Evolutionary conservation across 2,329 filamentous ascomycete genomes (phyloP), one percentile per base, ranked within the genome.

Genomic region (Emmonsia crescens): DNA sequence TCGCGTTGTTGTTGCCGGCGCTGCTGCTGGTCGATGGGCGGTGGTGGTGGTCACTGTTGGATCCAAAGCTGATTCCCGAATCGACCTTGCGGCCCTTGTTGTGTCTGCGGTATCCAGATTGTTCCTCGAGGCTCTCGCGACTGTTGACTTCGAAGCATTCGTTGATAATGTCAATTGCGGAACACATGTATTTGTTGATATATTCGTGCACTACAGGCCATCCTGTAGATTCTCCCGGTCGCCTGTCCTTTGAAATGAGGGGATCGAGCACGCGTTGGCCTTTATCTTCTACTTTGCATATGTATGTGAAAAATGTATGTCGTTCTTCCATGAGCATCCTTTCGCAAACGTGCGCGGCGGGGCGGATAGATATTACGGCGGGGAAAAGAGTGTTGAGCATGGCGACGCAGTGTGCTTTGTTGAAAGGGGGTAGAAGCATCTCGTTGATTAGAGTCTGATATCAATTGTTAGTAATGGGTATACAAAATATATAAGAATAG

Each of bases 381-480:
- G 85, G 85, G 65, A 86, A 84, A 36, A 88, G 76, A 10, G 85
- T 87, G 73, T 88, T 88, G 58, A 88, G 80, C 80, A 88, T 85
- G 60, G 83, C 85, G 65, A 86, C 78, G 69, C 85, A 86, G 70
- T 86, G 87, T 67, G 81, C 78, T 71, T 85, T 86, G 75, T 84
- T 83, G 73, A 85, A 85, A 0, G 84, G 83, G 38, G 79, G 75
- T 36, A 85, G 75, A 31, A 83, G 81, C 67, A 88, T 79, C 67
- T 87, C 85, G 67, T 87, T 86, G 72, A 87, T 81, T 69, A 88
- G 74, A 62, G 84, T 82, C 82, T 84, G 62, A 29, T 33, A 49
- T 36, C 44, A 59, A 60, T 56, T 56, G 64, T 72, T 64, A 72
- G 70, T 51, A 59, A 48, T n/a, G 44, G n/a, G 8, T 27, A 33